These are phyloP conservation scores for Inga oerstediana DNA, from an alignment of 306 rosid species.

Conservation along the genomic window DNA sequence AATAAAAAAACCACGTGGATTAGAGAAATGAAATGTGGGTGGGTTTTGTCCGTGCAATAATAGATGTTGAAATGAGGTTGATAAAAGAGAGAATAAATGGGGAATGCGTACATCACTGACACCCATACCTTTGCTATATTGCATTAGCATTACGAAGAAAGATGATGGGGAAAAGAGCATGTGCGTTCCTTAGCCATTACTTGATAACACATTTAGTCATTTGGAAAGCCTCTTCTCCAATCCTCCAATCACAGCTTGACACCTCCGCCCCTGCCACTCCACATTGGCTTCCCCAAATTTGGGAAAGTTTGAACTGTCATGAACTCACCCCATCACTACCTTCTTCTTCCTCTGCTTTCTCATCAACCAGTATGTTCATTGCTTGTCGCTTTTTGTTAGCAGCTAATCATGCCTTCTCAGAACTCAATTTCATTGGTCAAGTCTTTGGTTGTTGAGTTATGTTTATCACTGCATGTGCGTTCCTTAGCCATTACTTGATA, in stretches of 20 bases:
- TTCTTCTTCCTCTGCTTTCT: neutral
- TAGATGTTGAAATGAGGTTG: slow-evolving; percentile 8
- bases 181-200: slow-evolving; percentile 31
- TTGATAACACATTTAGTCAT: slow-evolving; percentile 9
- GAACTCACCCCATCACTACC: neutral
- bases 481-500: slow-evolving; percentile 30
- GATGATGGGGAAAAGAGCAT: slow-evolving; percentile 7
- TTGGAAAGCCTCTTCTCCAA: slow-evolving; percentile 14
- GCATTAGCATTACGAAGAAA: neutral
- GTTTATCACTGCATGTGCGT: slow-evolving; percentile 16
- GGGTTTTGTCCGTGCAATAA: slow-evolving; percentile 46
- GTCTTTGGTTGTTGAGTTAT: slow-evolving; percentile 37
- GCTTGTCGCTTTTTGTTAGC: neutral
- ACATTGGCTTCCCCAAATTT: slow-evolving; percentile 44
- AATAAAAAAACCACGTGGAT: neutral
- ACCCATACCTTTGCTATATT: slow-evolving; percentile 22
- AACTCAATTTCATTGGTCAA: slow-evolving; percentile 41
- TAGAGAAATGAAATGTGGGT: neutral
- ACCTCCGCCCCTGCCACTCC: slow-evolving; percentile 21
- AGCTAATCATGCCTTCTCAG: slow-evolving; percentile 13
- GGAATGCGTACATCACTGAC: slow-evolving; percentile 31
- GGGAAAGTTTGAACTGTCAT: slow-evolving; percentile 38
- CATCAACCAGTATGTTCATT: neutral
- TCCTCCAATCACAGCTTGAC: slow-evolving; percentile 48
- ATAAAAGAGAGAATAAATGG: slow-evolving; percentile 30